Base-by-base conservation (phyloP, 176 grass and related monocot species). In the Triticum monococcum region DNA sequence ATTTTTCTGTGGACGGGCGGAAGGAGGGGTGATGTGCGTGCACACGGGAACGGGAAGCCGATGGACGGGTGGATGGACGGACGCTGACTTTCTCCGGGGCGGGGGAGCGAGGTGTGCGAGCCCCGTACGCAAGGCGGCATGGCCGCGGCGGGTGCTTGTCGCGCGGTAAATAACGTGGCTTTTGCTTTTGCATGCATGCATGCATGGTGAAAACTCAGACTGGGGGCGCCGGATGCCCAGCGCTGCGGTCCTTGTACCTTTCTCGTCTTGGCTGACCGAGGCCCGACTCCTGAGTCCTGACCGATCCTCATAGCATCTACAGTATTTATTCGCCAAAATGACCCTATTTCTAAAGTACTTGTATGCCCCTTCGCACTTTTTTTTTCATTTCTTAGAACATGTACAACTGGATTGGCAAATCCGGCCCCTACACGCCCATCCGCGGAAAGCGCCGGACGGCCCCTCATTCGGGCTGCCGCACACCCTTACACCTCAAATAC, bases 41-140 rank as follows among this genome's bases (percentile, higher is more conserved):
- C 61, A 41, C 77, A 79, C 66, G 67, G 79, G 71, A 10, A 64
- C 7, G 40, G 14, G 43, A 75, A 9, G 56, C 56, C 7, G 56
- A 59, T n/a, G 16, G 50, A 54, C 16, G 50, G 50, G 16, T 23
- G 72, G 69, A 61, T n/a, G 78, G 82, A 75, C 64, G 89, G 79
- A 75, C 35, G 89, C 86, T 94, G 91, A 94, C 89, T 83, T 92
- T 87, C 84, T 82, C 79, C 69, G 66, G 80, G 43, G 43, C 30
- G 10, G 43, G 41, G 41, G 33, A 33, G 60, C 26, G 59, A 36
- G 78, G 83, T 86, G 78, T 43, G 87, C 85, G 81, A 91, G 64
- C 87, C 80, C 79, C 85, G 90, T 87, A 97, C 89, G 92, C 94
- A 90, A 93, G 86, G 81, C 83, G 71, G 80, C 82, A 90, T 87